phyloP scores from a whole-genome alignment of 2,329 filamentous ascomycete species.

The Penicillium sumatraense region DNA sequence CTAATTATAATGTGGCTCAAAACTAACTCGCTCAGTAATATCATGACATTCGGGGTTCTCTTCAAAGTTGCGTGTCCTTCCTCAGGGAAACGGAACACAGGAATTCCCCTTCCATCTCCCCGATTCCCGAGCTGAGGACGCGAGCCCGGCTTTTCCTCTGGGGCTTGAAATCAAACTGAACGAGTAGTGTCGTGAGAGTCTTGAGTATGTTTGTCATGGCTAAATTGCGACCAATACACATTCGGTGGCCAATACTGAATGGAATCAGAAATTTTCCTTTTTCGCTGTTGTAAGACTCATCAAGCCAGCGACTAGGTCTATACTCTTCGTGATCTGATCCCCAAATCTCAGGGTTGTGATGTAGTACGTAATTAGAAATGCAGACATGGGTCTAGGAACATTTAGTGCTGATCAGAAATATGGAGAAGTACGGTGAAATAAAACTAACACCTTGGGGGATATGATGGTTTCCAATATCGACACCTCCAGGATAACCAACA shows the following conservation, averaged over 20 bases:
- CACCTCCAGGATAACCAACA: constrained; percentile 7
- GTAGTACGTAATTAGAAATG: background rate
- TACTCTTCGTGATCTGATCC: constrained; percentile 1
- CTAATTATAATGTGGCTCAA: background rate
- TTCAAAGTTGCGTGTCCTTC: background rate
- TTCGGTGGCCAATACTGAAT: constrained; percentile 17
- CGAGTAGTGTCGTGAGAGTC: constrained; percentile 13
- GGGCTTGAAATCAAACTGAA: constrained; percentile 9
- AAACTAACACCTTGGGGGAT: background rate
- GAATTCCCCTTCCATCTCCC: constrained; percentile 11
- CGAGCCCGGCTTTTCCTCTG: background rate
- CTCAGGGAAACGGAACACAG: constrained; percentile 1
- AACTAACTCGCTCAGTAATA: background rate
- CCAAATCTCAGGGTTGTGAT: constrained; percentile 11
- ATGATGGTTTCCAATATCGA: constrained; percentile 9
- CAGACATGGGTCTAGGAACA: background rate
- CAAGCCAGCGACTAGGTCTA: constrained; percentile 4
- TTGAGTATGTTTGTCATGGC: constrained; percentile 20
- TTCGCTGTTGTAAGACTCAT: background rate
- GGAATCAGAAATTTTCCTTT: constrained; percentile 11
- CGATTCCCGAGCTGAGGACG: constrained; percentile 9
- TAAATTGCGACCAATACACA: constrained; percentile 16
- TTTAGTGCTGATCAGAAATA: background rate
- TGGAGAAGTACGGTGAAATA: background rate
- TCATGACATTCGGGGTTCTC: background rate